Evolutionary conservation across 768 basidiomycete genomes (phyloP).

Genomic region (Cystobasidium onofrii): DNA sequence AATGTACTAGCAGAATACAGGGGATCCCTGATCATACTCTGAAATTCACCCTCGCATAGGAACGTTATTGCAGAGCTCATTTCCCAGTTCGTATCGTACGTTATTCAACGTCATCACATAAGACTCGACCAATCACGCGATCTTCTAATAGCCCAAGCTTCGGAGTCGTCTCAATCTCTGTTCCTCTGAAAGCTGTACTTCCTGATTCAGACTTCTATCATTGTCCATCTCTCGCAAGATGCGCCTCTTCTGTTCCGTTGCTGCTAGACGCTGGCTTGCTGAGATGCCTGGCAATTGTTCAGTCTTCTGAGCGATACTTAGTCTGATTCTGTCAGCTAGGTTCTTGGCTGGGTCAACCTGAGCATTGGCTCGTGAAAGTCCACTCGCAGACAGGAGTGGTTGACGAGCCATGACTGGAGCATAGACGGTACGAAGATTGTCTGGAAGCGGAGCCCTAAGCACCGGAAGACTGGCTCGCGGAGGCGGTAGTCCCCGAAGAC

Average conservation of each 20-base stretch:
- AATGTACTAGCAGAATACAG: background rate
- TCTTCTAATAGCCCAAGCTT: background rate
- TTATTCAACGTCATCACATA: no score
- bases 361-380: background rate
- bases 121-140: background rate
- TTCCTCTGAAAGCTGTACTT: background rate
- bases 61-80: background rate
- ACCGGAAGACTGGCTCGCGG: constrained; percentile 7
- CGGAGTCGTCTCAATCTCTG: constrained; percentile 1
- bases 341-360: constrained; percentile 8
- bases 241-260: constrained; percentile 28
- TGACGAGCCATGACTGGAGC: constrained; percentile 18
- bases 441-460: constrained; percentile 1
- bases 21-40: background rate
- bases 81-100: no score
- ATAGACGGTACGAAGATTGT: background rate
- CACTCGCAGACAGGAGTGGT: constrained; percentile 13
- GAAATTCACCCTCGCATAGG: no score
- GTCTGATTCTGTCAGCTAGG: constrained; percentile 21
- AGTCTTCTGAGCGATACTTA: constrained; percentile 15
- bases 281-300: constrained; percentile 14
- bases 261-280: background rate
- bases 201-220: background rate
- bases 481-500: constrained; percentile 18
- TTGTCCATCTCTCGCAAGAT: constrained; percentile 28